phyloP scores from a whole-genome alignment of 2,329 filamentous ascomycete genomes.

The Niveomyces coronatus region DNA sequence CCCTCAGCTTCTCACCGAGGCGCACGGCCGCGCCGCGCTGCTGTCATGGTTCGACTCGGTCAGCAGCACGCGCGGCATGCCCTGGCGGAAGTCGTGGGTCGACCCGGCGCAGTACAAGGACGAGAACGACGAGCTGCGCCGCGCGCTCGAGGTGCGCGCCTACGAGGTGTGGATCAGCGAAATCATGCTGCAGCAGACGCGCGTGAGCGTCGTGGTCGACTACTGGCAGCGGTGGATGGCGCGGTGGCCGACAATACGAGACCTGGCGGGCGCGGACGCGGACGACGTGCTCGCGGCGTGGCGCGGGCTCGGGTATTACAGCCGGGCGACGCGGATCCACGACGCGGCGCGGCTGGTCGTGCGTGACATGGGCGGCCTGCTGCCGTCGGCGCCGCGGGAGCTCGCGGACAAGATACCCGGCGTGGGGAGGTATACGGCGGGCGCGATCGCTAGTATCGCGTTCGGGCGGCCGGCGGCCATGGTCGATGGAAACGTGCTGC shows the following conservation, averaged over 20 bases:
- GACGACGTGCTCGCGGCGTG: slow-evolving; percentile 50
- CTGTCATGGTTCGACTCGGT: slow-evolving; percentile 43
- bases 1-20: slow-evolving; percentile 35
- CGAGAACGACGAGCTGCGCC: slow-evolving; percentile 25
- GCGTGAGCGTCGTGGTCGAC: slow-evolving; percentile 49
- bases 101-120: slow-evolving; percentile 24
- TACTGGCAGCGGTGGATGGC: slow-evolving; percentile 55
- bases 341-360: slow-evolving; percentile 44
- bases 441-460: slow-evolving; percentile 52
- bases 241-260: slow-evolving; percentile 48
- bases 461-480: slow-evolving; percentile 49
- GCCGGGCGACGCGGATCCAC: slow-evolving; percentile 50
- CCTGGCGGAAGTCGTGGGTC: slow-evolving; percentile 49
- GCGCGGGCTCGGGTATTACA: slow-evolving; percentile 55
- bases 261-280: slow-evolving; percentile 40
- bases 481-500: slow-evolving; percentile 53
- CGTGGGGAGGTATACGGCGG: slow-evolving; percentile 52
- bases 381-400: slow-evolving; percentile 36
- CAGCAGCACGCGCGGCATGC: slow-evolving; percentile 40
- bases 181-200: slow-evolving; percentile 58
- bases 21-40: slow-evolving; percentile 27
- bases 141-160: slow-evolving; percentile 40
- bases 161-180: slow-evolving; percentile 60
- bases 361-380: slow-evolving; percentile 34
- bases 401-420: slow-evolving; percentile 44